Conservation (phyloP, 2,329 filamentous ascomycete genomes). For the Spiromastix sp. region DNA sequence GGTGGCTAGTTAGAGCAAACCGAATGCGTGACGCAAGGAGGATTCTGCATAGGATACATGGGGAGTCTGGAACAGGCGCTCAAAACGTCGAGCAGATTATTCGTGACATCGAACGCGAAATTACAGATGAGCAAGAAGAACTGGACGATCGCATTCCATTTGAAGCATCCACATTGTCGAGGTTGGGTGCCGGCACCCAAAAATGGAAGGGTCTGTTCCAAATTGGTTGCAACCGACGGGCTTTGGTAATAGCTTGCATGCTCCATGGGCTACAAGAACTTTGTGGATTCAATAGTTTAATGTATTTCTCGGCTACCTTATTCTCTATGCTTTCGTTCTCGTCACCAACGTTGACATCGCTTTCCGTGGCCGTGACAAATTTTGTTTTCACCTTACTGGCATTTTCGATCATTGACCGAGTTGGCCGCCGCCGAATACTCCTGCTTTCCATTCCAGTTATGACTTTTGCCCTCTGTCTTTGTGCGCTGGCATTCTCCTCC, state of each 20-base stretch:
- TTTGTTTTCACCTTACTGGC: constrained; percentile 69
- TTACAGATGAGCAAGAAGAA: constrained; percentile 55
- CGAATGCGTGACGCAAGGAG: constrained; percentile 49
- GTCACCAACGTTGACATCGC: constrained; percentile 67
- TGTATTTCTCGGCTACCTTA: constrained; percentile 84
- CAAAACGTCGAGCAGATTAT: constrained; percentile 51
- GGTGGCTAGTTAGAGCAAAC: constrained; percentile 70
- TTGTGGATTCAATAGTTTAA: constrained; percentile 81
- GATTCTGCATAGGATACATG: constrained; percentile 58
- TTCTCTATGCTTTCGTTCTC: constrained; percentile 68
- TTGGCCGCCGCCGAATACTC: constrained; percentile 70
- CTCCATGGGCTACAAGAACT: constrained; percentile 82
- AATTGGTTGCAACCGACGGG: constrained; percentile 48
- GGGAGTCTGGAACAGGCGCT: constrained; percentile 32
- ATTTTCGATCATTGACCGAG: constrained; percentile 64
- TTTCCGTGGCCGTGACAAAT: constrained; percentile 74
- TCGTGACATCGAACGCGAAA: constrained; percentile 61
- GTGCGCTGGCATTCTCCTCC: constrained; percentile 61
- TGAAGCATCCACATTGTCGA: background rate
- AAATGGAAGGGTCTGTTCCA: constrained; percentile 20
- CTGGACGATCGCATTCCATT: constrained; percentile 6
- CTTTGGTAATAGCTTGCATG: constrained; percentile 73
- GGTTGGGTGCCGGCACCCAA: constrained; percentile 1
- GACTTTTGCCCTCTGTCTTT: constrained; percentile 60
- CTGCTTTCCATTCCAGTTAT: constrained; percentile 79